Evolutionary conservation across 345 rosid genomes (phyloP), one percentile per base, ranked within the genome.

Genomic region (Draba incana): DNA sequence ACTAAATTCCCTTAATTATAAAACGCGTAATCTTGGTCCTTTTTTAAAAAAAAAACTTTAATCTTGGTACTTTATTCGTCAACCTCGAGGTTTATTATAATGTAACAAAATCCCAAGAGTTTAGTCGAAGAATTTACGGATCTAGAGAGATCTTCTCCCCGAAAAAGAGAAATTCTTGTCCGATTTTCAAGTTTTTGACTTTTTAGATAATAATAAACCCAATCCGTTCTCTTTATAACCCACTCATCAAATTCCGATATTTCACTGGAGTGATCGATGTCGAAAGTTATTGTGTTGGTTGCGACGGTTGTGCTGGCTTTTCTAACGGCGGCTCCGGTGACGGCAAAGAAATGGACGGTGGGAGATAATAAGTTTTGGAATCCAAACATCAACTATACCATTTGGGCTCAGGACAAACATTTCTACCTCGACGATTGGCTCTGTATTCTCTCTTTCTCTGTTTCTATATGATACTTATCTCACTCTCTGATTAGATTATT

Each of bases 401-500:
- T 81, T 35, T 93, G 97, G 97, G 91, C 94, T 74, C 74, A 85
- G 49, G 86, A 51, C 75, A 90, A 83, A 74, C 92, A 90, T 47
- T 93, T 93, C 75, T 84, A 87, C 81, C 81, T 85, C 78, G 98
- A 87, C 6, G 97, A 93, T 70, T 93, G 98, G 97, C 98, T 93
- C 60, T 88, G 98, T 93, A 84, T 46, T 80, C 23, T 53, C 70
- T 54, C 41, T 68, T 55, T 58, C 57, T 66, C 44, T 30, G 8
- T 37, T 11, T 15, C 9, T n/a, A 35, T 28, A 2, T 28, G 30
- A 14, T 66, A 38, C 13, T 33, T 10, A 12, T 20, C 10, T 38
- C 47, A 16, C 57, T 42, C 52, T 41, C 5, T 3, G 38, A 6
- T 44, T 48, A 13, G 15, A 59, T 60, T 10, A 11, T 50, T 43